Conservation (phyloP, 140 eudicot genomes). For the Senecio squalidus region DNA sequence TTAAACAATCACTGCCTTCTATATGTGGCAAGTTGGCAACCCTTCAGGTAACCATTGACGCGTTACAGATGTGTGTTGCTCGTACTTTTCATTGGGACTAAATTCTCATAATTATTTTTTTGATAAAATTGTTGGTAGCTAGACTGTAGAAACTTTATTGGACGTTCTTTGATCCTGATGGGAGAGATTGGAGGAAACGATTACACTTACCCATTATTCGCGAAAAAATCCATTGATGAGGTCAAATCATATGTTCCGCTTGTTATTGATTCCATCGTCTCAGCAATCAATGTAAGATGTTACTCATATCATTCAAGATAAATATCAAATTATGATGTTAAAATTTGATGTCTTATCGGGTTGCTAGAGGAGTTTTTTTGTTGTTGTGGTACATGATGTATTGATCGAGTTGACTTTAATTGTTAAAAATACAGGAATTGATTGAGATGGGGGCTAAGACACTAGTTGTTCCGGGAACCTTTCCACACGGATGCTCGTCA, state of each 20-base stretch:
- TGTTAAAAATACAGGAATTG: slow-evolving; percentile 27
- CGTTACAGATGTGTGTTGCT: not conserved
- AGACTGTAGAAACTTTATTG: slow-evolving; percentile 39
- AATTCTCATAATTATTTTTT: not conserved
- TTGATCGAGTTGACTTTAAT: not conserved
- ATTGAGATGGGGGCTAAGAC: slow-evolving; percentile 62
- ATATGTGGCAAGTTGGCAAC: slow-evolving; percentile 14
- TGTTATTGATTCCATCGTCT: slow-evolving; percentile 38
- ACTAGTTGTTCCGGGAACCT: slow-evolving; percentile 59
- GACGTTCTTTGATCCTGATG: slow-evolving; percentile 47
- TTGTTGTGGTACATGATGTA: not conserved
- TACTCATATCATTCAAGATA: not conserved
- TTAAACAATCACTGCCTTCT: slow-evolving; percentile 18
- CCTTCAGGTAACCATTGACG: slow-evolving; percentile 6
- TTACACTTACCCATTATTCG: slow-evolving; percentile 48
- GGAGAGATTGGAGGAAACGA: slow-evolving; percentile 96
- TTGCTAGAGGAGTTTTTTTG: no score
- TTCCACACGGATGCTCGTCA: slow-evolving; percentile 60
- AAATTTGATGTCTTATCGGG: no score
- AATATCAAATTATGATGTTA: not conserved
- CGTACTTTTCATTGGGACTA: not conserved
- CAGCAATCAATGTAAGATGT: slow-evolving; percentile 44
- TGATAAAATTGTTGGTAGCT: slow-evolving; percentile 26
- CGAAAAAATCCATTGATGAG: slow-evolving; percentile 34
- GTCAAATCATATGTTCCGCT: slow-evolving; percentile 42